These are phyloP conservation scores for Ophiostoma angusticollis DNA, from an alignment of 2,329 filamentous ascomycete species.

Conservation along the genomic window DNA sequence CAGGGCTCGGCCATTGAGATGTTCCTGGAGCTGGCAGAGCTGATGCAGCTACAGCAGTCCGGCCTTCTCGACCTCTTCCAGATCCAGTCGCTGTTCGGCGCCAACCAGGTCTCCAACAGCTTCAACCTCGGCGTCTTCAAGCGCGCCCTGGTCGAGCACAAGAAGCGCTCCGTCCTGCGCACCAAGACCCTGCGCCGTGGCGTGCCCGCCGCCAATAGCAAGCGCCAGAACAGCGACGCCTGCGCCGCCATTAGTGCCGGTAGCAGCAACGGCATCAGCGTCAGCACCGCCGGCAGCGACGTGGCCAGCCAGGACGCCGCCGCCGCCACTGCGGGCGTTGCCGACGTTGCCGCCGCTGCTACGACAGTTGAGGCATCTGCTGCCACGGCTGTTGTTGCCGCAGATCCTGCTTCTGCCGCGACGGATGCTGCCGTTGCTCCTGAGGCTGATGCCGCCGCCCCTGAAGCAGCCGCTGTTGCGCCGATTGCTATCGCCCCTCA, in stretches of 20 bases:
- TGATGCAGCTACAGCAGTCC: constrained; percentile 20
- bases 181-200: constrained; percentile 15
- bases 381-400: constrained; percentile 4
- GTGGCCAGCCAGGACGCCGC: neutral
- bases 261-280: too few relatives aligned
- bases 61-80: constrained; percentile 18
- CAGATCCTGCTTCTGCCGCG: constrained; percentile 2
- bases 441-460: constrained; percentile 3
- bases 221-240: constrained; percentile 14
- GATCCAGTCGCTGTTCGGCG: constrained; percentile 19
- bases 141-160: constrained; percentile 17
- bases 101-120: constrained; percentile 14
- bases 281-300: constrained; percentile 7
- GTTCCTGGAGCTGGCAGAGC: constrained; percentile 22
- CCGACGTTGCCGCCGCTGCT: constrained; percentile 2
- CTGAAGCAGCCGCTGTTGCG: constrained; percentile 6
- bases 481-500: constrained; percentile 1
- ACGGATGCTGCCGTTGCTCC: constrained; percentile 9
- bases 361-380: constrained; percentile 8
- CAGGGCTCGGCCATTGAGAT: constrained; percentile 18
- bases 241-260: constrained; percentile 1
- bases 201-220: constrained; percentile 11
- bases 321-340: neutral
- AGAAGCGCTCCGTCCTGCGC: constrained; percentile 17
- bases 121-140: constrained; percentile 18